These are phyloP conservation scores for Leishmania major DNA, from an alignment of 208 protist genomes.

Conservation along the genomic window DNA sequence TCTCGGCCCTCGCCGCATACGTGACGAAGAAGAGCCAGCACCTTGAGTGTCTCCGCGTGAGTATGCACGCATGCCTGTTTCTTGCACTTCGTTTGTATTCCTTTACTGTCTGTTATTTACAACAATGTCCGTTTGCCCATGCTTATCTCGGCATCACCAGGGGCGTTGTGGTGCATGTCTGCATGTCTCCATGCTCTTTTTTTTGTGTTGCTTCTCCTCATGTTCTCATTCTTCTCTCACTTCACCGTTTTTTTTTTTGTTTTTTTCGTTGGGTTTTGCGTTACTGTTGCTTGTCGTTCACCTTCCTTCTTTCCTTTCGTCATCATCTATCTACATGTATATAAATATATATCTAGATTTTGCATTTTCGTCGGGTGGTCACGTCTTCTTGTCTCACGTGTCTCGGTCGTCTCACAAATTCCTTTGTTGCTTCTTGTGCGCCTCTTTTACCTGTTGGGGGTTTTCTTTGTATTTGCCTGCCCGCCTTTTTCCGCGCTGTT, in stretches of 20 bases:
- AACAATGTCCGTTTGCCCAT: background rate
- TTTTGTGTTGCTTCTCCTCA: background rate
- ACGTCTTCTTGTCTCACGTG: background rate
- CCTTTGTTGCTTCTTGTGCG: background rate
- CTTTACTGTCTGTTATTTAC: background rate
- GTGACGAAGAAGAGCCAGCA: background rate
- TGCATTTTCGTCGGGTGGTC: background rate
- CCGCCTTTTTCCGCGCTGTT: background rate
- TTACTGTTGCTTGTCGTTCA: background rate
- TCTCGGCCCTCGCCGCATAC: background rate
- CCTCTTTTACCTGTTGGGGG: background rate
- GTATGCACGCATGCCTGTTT: background rate
- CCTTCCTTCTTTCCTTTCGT: background rate
- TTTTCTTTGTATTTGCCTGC: background rate
- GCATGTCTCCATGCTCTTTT: background rate
- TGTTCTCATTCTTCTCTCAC: background rate
- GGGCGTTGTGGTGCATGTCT: background rate
- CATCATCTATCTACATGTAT: too few relatives aligned
- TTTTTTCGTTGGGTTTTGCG: background rate
- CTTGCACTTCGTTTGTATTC: constrained; percentile 2
- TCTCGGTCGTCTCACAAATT: background rate
- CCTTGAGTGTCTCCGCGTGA: background rate
- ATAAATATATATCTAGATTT: too few relatives aligned
- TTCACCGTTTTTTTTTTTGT: background rate
- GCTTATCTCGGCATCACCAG: background rate